Evolutionary conservation across 768 basidiomycete genomes (phyloP).

Genomic region (Calocera cornea): DNA sequence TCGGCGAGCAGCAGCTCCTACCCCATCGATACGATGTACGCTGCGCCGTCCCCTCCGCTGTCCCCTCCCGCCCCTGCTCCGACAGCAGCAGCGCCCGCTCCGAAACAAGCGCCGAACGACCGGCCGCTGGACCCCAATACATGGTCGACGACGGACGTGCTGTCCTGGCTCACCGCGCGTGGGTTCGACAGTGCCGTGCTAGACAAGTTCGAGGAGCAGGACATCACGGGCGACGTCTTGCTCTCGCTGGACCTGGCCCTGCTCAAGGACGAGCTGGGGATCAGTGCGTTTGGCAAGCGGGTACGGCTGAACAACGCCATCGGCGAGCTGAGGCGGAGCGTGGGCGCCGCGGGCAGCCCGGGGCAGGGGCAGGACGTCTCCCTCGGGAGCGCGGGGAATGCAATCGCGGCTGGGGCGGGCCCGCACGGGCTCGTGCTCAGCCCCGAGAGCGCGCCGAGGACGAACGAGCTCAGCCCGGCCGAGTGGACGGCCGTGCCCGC

Average conservation of each 20-base stretch:
- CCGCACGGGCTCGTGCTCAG: slow-evolving; percentile 20
- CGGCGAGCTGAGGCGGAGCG: slow-evolving; percentile 61
- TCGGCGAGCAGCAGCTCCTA: background rate
- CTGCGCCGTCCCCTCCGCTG: slow-evolving; percentile 23
- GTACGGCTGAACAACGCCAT: slow-evolving; percentile 88
- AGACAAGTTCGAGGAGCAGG: slow-evolving; percentile 91
- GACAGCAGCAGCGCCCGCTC: slow-evolving; percentile 20
- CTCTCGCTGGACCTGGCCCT: slow-evolving; percentile 85
- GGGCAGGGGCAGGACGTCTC: slow-evolving; percentile 18
- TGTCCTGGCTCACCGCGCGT: slow-evolving; percentile 72
- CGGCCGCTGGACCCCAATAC: slow-evolving; percentile 28
- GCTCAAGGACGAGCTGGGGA: slow-evolving; percentile 86
- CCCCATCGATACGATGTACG: background rate
- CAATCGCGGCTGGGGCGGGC: background rate
- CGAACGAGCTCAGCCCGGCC: slow-evolving; percentile 17
- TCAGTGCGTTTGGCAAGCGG: slow-evolving; percentile 87
- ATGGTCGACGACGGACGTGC: slow-evolving; percentile 74
- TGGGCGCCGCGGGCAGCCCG: slow-evolving; percentile 25
- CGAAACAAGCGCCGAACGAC: slow-evolving; percentile 27
- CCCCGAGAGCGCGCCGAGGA: slow-evolving; percentile 26
- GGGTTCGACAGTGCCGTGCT: slow-evolving; percentile 76
- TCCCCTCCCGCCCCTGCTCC: slow-evolving; percentile 20
- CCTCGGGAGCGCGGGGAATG: background rate
- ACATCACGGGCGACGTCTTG: slow-evolving; percentile 94
- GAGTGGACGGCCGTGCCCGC: slow-evolving; percentile 20